Base-by-base conservation (phyloP, 2,329 filamentous ascomycete species). In the Pyricularia pennisetigena region DNA sequence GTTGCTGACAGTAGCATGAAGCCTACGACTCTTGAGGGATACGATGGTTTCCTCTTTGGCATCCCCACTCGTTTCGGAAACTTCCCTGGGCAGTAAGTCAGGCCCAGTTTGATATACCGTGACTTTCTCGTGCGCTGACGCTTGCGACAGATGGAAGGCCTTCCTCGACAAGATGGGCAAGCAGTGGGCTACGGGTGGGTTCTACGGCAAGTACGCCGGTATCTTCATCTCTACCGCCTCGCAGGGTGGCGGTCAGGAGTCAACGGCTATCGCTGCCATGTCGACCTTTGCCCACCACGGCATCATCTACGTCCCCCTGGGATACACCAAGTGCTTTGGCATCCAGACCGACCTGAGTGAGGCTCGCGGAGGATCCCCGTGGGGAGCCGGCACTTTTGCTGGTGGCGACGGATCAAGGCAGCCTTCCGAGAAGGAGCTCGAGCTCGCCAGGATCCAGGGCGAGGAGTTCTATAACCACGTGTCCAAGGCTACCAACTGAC, bases 51-150 rank as follows among this genome's bases (percentile, higher is more conserved):
- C 83, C 89, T 99, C 72, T 86, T 98, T 75, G 95, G 95, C 73
- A 95, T 98, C 78, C 95, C 95, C 70, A 99, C 95, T 67, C 88
- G 95, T 73, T 99, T 92, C 82, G 95, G 95, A 75, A 98, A 96
- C 88, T 97, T 97, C 86, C 94, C 94, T 65, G 92, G 90, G 23
- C 95, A 99, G 66, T 61, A 26, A 61, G 57, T 61, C n/a, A 23
- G 3, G 32, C 23, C 23, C 57, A 61, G 82, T 97, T 91, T 91
- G 97, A 95, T 85, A 80, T 79, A 72, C 67, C 74, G 69, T 30
- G 23, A 12, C 65, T 30, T 10, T 35, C 66, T 68, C 20, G 69
- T 68, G 54, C 26, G n/a, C 6, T 41, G 20, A n/a, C 32, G 3
- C n/a, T n/a, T n/a, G 41, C 41, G 64, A 61, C 24, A 28, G 8